Evolutionary conservation across 179 eudicot genomes (phyloP).

Genomic region (Silene vulgaris): DNA sequence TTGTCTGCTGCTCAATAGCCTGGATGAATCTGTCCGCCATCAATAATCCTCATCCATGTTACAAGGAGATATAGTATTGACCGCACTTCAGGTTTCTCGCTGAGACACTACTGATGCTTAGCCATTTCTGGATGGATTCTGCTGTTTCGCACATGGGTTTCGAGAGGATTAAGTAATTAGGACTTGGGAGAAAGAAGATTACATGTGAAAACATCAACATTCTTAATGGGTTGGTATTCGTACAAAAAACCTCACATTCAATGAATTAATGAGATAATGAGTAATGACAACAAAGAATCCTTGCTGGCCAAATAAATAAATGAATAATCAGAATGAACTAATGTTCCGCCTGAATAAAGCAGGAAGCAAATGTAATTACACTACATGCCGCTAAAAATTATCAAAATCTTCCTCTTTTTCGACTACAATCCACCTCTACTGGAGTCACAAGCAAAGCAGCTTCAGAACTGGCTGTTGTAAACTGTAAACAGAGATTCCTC

Average conservation of each 20-base stretch:
- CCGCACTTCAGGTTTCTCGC: not conserved
- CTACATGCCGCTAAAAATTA: not conserved
- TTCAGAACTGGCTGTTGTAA: not conserved
- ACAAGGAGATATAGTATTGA: not conserved
- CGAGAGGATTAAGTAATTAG: not conserved
- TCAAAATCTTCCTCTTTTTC: conserved; percentile 1
- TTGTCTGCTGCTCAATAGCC: too few species aligned
- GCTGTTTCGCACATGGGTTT: too few species aligned
- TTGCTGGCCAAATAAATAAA: not conserved
- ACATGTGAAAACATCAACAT: not conserved
- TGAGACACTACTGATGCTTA: not conserved
- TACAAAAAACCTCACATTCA: not conserved
- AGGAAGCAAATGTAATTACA: not conserved
- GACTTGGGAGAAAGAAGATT: not conserved
- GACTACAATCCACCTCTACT: not conserved
- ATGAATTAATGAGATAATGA: not conserved
- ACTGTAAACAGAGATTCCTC: not conserved
- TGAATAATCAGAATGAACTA: not conserved
- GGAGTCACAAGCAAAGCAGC: not conserved
- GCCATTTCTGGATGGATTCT: not conserved
- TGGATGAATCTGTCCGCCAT: not conserved
- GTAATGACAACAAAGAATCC: not conserved
- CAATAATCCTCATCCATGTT: not conserved
- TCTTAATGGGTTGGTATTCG: not conserved
- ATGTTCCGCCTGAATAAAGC: not conserved